Base-by-base conservation (phyloP, 2,329 filamentous ascomycete species). In the Orbilia blumenaviensis region DNA sequence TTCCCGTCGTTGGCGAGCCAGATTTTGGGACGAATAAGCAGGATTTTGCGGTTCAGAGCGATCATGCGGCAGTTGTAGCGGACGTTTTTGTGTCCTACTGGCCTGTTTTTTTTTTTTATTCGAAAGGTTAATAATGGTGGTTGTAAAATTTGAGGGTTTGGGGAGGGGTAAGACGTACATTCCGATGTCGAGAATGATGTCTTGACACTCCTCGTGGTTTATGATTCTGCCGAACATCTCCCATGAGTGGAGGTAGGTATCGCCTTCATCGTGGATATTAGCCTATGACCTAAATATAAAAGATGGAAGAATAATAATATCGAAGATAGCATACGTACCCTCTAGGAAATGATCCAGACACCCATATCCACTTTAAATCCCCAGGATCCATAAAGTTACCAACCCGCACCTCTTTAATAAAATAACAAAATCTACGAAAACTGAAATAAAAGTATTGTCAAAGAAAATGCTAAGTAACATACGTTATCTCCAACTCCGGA, bases 11-110 rank as follows among this genome's bases (percentile, higher is more conserved):
- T 90, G 54, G 90, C 90, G 4, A 93, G 86, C 79, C 85, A 89
- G 78, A 92, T 85, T 82, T 93, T 93, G 0, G 91, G 91, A 9
- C 91, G 85, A 69, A 95, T 90, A 72, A 90, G 84, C 16, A 93
- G 83, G 18, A 94, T 89, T 82, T 89, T 88, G 60, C 88, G 86
- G 78, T 93, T 87, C 60, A 89, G 85, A 75, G 85, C 84, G 77
- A 92, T 86, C n/a, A 90, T 84, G 23, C 91, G 85, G 78, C 88
- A 88, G 81, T 91, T 92, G 83, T 89, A 92, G 66, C 87, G 85
- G 62, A 87, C 84, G 79, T 89, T 88, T 44, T 87, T 83, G 81
- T 91, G 89, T 48, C 85, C 84, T 52, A 92, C 85, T 0, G 89
- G 89, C 79, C 79, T 80, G 54, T 16, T 10, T 16, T 29, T 16